Percentiles rank a stretch among this genome's conserved stretches.
Evolutionary conservation across 495 filamentous ascomycete genomes (phyloP).

Genomic region (Aspergillus kassunensis): DNA sequence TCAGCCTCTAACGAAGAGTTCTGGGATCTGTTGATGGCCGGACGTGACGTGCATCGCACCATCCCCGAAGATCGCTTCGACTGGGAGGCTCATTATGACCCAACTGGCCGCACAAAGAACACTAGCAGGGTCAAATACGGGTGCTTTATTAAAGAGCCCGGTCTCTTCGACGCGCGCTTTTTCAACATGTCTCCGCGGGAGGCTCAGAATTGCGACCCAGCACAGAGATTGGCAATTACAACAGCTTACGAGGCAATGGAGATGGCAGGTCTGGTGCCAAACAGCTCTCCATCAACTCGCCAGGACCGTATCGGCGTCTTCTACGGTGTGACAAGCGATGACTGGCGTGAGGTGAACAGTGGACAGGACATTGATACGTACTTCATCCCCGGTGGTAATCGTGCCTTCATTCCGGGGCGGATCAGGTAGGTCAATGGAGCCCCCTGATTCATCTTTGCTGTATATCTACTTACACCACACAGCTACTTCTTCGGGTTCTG

Average conservation of each 20-base stretch:
- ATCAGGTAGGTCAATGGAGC: too few species aligned
- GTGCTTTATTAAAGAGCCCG: conserved; percentile 29
- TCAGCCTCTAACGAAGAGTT: not conserved
- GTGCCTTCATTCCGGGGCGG: too few species aligned
- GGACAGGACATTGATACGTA: conserved; percentile 25
- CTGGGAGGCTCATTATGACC: not conserved
- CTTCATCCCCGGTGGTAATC: conserved; percentile 21
- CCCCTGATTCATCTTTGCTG: too few species aligned
- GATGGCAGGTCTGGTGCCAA: conserved; percentile 23
- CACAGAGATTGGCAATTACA: conserved; percentile 27
- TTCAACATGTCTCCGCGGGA: conserved; percentile 27
- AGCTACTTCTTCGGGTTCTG: not conserved
- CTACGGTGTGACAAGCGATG: conserved; percentile 32
- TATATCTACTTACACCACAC: too few species aligned
- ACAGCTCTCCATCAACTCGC: conserved; percentile 20
- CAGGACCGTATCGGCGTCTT: conserved; percentile 28
- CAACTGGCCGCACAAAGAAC: not conserved
- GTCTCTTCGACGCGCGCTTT: conserved; percentile 28
- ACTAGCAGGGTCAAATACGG: not conserved
- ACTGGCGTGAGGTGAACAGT: conserved; percentile 28
- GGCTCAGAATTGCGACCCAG: conserved; percentile 29
- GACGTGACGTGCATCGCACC: not conserved
- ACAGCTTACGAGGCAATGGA: conserved; percentile 40
- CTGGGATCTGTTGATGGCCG: not conserved
- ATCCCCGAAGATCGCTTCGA: conserved; percentile 3